Percentiles rank a stretch among this genome's conserved stretches.
phyloP scores from a whole-genome alignment of 2,329 filamentous ascomycete species.

The Pseudogymnoascus sp. region DNA sequence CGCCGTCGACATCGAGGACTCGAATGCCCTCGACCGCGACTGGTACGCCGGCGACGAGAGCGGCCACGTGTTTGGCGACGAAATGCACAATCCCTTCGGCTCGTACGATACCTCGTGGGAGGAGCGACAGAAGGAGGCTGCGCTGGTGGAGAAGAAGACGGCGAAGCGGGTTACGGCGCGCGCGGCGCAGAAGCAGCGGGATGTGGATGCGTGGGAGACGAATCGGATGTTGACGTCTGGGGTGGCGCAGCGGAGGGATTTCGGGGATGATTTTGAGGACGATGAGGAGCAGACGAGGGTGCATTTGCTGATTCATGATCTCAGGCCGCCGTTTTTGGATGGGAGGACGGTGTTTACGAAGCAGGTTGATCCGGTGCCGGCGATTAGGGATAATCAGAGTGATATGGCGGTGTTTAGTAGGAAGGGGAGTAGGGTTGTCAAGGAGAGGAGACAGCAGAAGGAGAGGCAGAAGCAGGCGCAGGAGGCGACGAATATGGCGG shows the following conservation, averaged over 20 bases:
- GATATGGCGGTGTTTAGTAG: constrained; percentile 98
- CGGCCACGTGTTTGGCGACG: constrained; percentile 79
- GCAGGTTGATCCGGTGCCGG: constrained; percentile 89
- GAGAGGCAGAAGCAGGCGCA: constrained; percentile 92
- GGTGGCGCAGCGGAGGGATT: constrained; percentile 81
- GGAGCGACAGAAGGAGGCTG: constrained; percentile 62
- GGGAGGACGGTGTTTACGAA: constrained; percentile 95
- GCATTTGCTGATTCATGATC: constrained; percentile 86
- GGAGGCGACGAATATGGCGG: constrained; percentile 86
- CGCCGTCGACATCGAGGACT: constrained; percentile 58
- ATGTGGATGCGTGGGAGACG: constrained; percentile 97
- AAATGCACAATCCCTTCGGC: constrained; percentile 87
- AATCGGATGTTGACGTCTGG: constrained; percentile 97
- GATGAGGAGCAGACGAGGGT: constrained; percentile 86
- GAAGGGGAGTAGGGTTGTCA: constrained; percentile 89
- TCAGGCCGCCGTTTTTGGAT: constrained; percentile 90
- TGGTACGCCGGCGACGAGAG: constrained; percentile 89
- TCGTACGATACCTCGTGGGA: constrained; percentile 67
- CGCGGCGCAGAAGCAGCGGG: constrained; percentile 78
- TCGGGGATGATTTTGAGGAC: constrained; percentile 75
- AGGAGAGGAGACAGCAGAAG: constrained; percentile 82
- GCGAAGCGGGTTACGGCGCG: constrained; percentile 65
- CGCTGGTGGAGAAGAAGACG: constrained; percentile 72
- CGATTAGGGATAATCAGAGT: constrained; percentile 87
- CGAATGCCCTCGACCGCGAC: constrained; percentile 73